These are phyloP conservation scores for Cryptococcus sp. DNA, from an alignment of 1,284 basidiomycete genomes.

Conservation along the genomic window DNA sequence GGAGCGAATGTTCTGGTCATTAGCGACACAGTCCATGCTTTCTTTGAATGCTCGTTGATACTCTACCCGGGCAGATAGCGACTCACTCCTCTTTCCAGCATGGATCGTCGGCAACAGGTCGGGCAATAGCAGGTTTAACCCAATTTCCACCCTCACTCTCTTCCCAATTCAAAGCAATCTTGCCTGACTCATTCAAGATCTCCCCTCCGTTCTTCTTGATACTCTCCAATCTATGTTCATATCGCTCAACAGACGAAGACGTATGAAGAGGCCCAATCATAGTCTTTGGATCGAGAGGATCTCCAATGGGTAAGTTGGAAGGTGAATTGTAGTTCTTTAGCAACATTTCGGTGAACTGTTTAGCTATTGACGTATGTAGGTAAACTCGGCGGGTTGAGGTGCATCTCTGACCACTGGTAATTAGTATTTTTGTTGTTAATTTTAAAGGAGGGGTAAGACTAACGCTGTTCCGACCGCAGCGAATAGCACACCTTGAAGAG, in stretches of 20 bases:
- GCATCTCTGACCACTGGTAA: slow-evolving; percentile 71
- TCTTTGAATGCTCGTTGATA: background rate
- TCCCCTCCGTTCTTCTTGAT: slow-evolving; percentile 67
- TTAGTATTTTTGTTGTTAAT: slow-evolving; percentile 4
- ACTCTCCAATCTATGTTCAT: slow-evolving; percentile 60
- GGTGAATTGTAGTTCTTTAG: slow-evolving; percentile 61
- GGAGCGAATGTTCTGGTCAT: slow-evolving; percentile 35
- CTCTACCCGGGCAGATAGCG: slow-evolving; percentile 57
- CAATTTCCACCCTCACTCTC: slow-evolving; percentile 69
- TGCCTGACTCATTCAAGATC: slow-evolving; percentile 51
- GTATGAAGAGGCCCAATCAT: slow-evolving; percentile 86
- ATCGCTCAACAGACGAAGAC: slow-evolving; percentile 60
- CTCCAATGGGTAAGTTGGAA: slow-evolving; percentile 57
- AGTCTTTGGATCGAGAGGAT: slow-evolving; percentile 69
- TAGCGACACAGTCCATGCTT: background rate
- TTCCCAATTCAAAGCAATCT: slow-evolving; percentile 34
- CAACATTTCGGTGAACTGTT: slow-evolving; percentile 69
- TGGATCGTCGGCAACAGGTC: slow-evolving; percentile 39
- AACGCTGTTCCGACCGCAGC: slow-evolving; percentile 84
- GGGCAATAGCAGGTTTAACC: slow-evolving; percentile 78
- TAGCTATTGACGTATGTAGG: slow-evolving; percentile 74
- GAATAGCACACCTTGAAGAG: slow-evolving; percentile 78
- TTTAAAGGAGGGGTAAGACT: slow-evolving; percentile 9
- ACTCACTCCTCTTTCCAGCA: slow-evolving; percentile 40
- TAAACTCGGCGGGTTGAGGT: slow-evolving; percentile 87